A percentile compares a stretch with the other conserved stretches of the same genome.
phyloP scores from a whole-genome alignment of 306 rosid genomes.

The Vachellia collinsii region DNA sequence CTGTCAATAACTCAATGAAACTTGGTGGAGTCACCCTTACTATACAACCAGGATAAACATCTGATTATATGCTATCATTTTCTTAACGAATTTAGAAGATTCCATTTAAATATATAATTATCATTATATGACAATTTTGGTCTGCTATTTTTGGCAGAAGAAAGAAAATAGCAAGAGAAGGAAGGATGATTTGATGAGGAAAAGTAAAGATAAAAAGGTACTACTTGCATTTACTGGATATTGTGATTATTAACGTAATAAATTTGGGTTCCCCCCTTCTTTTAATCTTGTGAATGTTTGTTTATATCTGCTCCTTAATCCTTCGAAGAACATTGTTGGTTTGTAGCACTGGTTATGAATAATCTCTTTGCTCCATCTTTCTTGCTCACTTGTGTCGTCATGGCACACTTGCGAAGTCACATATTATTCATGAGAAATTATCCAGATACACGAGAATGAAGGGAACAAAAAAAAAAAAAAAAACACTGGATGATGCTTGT shows the following conservation, averaged over 20 bases:
- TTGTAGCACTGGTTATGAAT: slow-evolving; percentile 7
- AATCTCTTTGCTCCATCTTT: slow-evolving; percentile 10
- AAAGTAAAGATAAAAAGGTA: slow-evolving; percentile 94
- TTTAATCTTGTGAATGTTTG: slow-evolving; percentile 13
- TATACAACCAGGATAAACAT: background rate
- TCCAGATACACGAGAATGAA: background rate
- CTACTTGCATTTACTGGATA: slow-evolving; percentile 16
- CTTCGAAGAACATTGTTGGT: slow-evolving; percentile 11
- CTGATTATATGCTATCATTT: background rate
- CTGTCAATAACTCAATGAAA: background rate
- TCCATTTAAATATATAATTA: background rate
- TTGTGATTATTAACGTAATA: background rate
- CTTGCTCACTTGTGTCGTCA: background rate
- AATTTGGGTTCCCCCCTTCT: background rate
- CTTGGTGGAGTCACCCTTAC: background rate
- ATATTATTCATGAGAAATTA: background rate
- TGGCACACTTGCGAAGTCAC: background rate
- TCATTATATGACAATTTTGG: slow-evolving; percentile 12
- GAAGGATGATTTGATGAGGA: slow-evolving; percentile 85
- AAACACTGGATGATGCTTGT: background rate
- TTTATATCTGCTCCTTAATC: background rate
- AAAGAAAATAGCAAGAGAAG: slow-evolving; percentile 96
- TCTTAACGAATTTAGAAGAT: background rate
- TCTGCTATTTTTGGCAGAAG: slow-evolving; percentile 60
- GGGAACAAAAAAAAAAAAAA: background rate